These are phyloP conservation scores for Jacaranda mimosifolia DNA, from an alignment of 257 asterid genomes.

Conservation along the genomic window DNA sequence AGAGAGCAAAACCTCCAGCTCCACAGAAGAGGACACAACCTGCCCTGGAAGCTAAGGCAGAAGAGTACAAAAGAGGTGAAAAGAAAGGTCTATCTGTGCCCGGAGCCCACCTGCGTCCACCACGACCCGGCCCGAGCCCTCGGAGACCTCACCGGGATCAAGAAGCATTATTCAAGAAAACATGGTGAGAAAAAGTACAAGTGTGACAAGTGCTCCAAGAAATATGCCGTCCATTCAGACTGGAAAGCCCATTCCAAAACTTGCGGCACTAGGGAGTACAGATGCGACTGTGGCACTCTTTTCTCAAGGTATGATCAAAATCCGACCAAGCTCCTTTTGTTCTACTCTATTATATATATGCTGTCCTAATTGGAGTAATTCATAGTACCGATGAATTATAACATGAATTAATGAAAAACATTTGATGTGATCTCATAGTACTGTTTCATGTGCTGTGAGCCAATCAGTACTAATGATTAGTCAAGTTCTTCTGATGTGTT, in stretches of 20 bases:
- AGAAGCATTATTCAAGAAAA: conserved; percentile 75
- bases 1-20: conserved; percentile 89
- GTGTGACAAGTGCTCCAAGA: conserved; percentile 84
- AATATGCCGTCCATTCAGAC: conserved; percentile 84
- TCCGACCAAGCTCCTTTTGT: neutral
- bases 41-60: conserved; percentile 82
- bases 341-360: too few species aligned
- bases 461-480: too few species aligned
- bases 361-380: too few species aligned
- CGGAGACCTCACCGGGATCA: conserved; percentile 88
- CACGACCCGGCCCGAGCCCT: conserved; percentile 83
- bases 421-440: too few species aligned
- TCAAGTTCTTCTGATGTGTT: too few species aligned
- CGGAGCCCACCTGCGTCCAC: conserved; percentile 81
- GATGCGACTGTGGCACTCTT: conserved; percentile 85
- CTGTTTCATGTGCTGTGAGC: too few species aligned
- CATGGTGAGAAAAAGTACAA: conserved; percentile 84
- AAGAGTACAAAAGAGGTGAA: conserved; percentile 65
- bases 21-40: conserved; percentile 82
- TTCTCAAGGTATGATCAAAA: conserved; percentile 63
- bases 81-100: conserved; percentile 79
- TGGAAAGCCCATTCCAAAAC: conserved; percentile 87
- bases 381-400: too few species aligned
- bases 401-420: too few species aligned
- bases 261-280: conserved; percentile 77